A percentile compares a stretch with the other conserved stretches of the same genome.
Evolutionary conservation across 2,329 filamentous ascomycete genomes (phyloP).

Genomic region (Clonostachys solani): DNA sequence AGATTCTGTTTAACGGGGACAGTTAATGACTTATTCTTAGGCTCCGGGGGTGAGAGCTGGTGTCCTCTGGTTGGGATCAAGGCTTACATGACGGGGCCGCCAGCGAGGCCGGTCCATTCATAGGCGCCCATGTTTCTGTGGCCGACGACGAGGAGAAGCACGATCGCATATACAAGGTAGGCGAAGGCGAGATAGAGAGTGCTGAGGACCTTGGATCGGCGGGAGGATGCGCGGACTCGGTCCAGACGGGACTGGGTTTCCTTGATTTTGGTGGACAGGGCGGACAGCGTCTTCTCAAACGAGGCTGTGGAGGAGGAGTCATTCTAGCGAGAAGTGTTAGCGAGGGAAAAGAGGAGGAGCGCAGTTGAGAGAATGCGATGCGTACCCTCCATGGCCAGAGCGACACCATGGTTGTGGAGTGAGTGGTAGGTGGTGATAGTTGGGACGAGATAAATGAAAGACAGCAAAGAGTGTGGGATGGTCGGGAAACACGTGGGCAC

Average conservation of each 20-base stretch:
- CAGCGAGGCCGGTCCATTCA: constrained; percentile 76
- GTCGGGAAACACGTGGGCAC: neutral
- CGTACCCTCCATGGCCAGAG: constrained; percentile 82
- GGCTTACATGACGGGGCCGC: constrained; percentile 71
- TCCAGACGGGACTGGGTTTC: constrained; percentile 72
- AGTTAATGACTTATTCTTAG: constrained; percentile 2
- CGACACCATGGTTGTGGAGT: constrained; percentile 60
- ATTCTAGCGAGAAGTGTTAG: constrained; percentile 43
- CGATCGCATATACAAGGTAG: constrained; percentile 81
- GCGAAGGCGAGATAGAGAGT: constrained; percentile 88
- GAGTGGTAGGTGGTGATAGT: neutral
- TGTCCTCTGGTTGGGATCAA: neutral
- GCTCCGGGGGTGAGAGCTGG: neutral
- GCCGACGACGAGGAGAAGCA: constrained; percentile 80
- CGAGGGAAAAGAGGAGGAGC: neutral
- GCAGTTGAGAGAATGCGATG: constrained; percentile 1
- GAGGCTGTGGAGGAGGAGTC: constrained; percentile 79
- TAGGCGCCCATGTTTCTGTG: constrained; percentile 70
- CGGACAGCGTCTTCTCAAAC: constrained; percentile 87
- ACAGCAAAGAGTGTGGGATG: neutral
- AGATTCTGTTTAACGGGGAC: constrained; percentile 61
- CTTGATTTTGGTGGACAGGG: constrained; percentile 78
- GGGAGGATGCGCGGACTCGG: constrained; percentile 63
- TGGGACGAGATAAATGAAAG: neutral
- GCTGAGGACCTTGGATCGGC: constrained; percentile 79